A percentile compares a stretch with the other conserved stretches of the same genome.
Conservation (phyloP, 805 yeast species). For the Saitoella complicata region DNA sequence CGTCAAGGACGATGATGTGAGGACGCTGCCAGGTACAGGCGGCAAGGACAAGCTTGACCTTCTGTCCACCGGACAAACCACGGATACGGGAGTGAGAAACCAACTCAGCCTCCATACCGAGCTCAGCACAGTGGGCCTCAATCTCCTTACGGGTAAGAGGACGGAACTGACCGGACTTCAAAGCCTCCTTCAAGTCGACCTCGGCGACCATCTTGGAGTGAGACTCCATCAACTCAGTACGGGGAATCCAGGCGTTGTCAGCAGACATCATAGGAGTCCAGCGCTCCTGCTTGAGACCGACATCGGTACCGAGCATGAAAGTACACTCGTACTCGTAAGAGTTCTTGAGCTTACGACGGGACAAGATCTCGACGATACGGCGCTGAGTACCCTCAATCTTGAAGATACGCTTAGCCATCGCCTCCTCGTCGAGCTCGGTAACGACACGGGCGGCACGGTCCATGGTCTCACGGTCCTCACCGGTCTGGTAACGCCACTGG, state of each 20-base stretch:
- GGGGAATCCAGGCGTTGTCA: constrained; percentile 99
- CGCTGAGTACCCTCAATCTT: constrained; percentile 97
- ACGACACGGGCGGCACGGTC: constrained; percentile 99
- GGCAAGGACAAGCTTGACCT: constrained; percentile 98
- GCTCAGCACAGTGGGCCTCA: constrained; percentile 95
- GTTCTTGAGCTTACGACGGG: constrained; percentile 99
- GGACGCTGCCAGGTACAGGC: constrained; percentile 99
- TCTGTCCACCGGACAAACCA: constrained; percentile 99
- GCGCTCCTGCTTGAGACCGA: constrained; percentile 97
- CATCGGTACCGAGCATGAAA: constrained; percentile 93
- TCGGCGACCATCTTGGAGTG: constrained; percentile 99
- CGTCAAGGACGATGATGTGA: constrained; percentile 97
- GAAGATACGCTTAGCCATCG: constrained; percentile 94
- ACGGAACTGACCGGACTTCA: constrained; percentile 99
- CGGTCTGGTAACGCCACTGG: constrained; percentile 99
- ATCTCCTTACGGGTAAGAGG: constrained; percentile 99
- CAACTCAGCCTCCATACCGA: constrained; percentile 97
- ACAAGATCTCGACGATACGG: constrained; percentile 84
- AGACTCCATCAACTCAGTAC: constrained; percentile 94
- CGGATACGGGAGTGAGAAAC: constrained; percentile 99
- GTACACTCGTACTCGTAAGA: constrained; percentile 99
- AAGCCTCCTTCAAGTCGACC: constrained; percentile 99
- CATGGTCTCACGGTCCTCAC: constrained; percentile 99
- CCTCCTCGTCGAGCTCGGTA: constrained; percentile 90
- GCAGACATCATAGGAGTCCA: constrained; percentile 99